Base-by-base conservation (phyloP, 2,329 filamentous ascomycete species). In the Blastomyces emzantsi region DNA sequence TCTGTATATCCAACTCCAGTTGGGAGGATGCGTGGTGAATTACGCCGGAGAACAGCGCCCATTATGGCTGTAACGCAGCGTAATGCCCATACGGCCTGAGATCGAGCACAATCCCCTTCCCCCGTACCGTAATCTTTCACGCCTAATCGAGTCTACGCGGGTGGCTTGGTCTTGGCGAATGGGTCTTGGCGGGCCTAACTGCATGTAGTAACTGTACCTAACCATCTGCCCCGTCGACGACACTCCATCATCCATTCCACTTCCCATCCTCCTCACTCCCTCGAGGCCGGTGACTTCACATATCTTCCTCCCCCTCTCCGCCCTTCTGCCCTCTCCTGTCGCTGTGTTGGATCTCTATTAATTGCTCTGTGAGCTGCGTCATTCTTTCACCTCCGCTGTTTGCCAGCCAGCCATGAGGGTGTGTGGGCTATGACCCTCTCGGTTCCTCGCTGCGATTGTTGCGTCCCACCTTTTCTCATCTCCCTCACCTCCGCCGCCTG, bases 321-420 rank as follows among this genome's bases (percentile, higher is more conserved):
- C 55, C 22, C 55, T 11, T 55, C 52, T 9, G 1, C 30, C 30
- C 52, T 19, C 36, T 43, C 60, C 22, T 33, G 22, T 41, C 33
- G 60, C 60, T 54, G 60, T 30, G n/a, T 39, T 61, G 60, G 47
- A 58, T 41, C n/a, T 22, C 55, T 28, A 58, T 25, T 62, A 58
- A 62, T 62, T 62, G 61, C 52, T 62, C 61, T 62, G 61, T 57
- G 61, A 75, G 65, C 2, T 73, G 71, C 66, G 75, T 74, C 8
- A 76, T 68, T 39, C 75, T 71, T 64, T 72, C 73, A 62, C 62
- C 74, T 75, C 61, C 75, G 74, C 63, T 76, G 71, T 30, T 77
- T 74, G 76, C 75, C 75, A 76, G 52, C 41, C 41, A 77, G 61
- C 52, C 41, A 62, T 62, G 62, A 61, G 56, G 45, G 49, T 63